Percentiles rank a stretch among this genome's conserved stretches.
phyloP scores from a whole-genome alignment of 805 yeast species.

The Candida multigemmis region DNA sequence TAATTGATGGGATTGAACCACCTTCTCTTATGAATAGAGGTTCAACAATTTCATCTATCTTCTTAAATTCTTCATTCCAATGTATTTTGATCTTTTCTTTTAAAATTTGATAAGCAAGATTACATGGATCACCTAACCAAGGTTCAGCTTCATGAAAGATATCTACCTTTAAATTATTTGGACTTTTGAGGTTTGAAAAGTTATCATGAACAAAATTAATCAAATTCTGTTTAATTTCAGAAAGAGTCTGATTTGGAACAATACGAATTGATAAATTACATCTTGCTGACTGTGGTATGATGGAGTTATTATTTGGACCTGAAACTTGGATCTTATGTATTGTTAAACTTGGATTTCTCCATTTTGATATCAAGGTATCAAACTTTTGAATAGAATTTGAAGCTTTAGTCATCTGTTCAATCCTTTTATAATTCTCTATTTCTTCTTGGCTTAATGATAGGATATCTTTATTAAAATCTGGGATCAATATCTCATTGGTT shows the following conservation, averaged over 20 bases:
- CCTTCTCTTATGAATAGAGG: slow-evolving; percentile 92
- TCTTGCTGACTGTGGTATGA: slow-evolving; percentile 74
- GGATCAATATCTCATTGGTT: slow-evolving; percentile 43
- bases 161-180: slow-evolving; percentile 51
- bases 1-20: slow-evolving; percentile 88
- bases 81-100: slow-evolving; percentile 51
- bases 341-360: slow-evolving; percentile 88
- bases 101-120: slow-evolving; percentile 62
- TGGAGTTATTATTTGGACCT: slow-evolving; percentile 85
- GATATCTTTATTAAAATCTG: slow-evolving; percentile 66
- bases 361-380: slow-evolving; percentile 58
- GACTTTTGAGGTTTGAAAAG: slow-evolving; percentile 45
- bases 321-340: slow-evolving; percentile 78
- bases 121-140: slow-evolving; percentile 86
- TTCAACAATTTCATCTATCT: too few relatives aligned
- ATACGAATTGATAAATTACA: slow-evolving; percentile 76
- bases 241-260: slow-evolving; percentile 80
- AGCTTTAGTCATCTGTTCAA: slow-evolving; percentile 28
- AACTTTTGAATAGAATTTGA: slow-evolving; percentile 23
- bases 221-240: slow-evolving; percentile 44
- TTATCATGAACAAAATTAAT: slow-evolving; percentile 32
- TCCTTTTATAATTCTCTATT: slow-evolving; percentile 49
- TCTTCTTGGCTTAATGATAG: slow-evolving; percentile 51
- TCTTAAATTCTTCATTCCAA: slow-evolving; percentile 78
- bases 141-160: slow-evolving; percentile 87